Evolutionary conservation across 306 rosid species (phyloP).

Genomic region (Cicer chorassanicum): DNA sequence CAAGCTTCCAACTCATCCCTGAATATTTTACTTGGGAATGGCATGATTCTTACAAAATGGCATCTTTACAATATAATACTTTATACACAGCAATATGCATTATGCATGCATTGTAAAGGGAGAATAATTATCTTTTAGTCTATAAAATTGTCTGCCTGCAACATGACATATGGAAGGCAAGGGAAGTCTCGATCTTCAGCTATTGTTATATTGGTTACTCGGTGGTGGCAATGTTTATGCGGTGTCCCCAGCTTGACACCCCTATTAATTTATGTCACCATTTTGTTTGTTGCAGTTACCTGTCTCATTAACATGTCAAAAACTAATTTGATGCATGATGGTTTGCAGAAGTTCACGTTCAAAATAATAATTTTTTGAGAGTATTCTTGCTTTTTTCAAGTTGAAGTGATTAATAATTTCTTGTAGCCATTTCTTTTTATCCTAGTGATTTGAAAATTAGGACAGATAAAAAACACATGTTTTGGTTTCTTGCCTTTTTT

Average conservation of each 20-base stretch:
- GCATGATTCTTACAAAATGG: constrained; percentile 25
- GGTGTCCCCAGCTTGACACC: constrained; percentile 41
- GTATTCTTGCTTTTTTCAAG: neutral
- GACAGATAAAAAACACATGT: constrained; percentile 24
- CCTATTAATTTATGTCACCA: constrained; percentile 18
- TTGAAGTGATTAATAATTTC: constrained; percentile 6
- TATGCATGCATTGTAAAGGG: constrained; percentile 3
- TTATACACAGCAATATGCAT: neutral
- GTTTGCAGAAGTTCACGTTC: constrained; percentile 15
- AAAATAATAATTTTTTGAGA: neutral
- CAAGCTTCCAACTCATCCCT: constrained; percentile 37
- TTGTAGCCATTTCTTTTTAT: constrained; percentile 6
- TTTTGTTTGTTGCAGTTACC: constrained; percentile 32
- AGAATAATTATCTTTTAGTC: constrained; percentile 26
- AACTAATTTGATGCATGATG: constrained; percentile 33
- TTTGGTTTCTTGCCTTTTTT: constrained; percentile 4
- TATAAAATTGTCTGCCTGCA: constrained; percentile 37
- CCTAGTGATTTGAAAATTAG: constrained; percentile 1
- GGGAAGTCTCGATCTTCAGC: constrained; percentile 9
- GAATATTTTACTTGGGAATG: constrained; percentile 10
- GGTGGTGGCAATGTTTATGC: constrained; percentile 38
- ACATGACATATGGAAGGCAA: constrained; percentile 31
- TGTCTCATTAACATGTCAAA: constrained; percentile 41
- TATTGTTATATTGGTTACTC: constrained; percentile 2
- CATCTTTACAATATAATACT: constrained; percentile 40